Evolutionary conservation across 1,284 basidiomycete species (phyloP), one percentile per base, ranked within the genome.

Genomic region (Pseudozyma tsukubaensis): DNA sequence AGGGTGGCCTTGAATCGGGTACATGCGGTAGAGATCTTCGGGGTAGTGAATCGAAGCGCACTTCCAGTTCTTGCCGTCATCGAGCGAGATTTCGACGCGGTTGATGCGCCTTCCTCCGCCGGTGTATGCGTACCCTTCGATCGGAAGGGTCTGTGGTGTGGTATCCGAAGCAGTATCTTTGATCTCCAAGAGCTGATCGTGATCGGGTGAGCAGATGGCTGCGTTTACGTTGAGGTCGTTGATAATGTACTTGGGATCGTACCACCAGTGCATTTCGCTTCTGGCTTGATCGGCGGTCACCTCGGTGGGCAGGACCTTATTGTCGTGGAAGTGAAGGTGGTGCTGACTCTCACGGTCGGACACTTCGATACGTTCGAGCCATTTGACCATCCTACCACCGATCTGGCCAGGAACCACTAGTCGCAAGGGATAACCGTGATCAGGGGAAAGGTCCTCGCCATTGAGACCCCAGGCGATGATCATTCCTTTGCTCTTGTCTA

Each of bases 361-460:
- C 7, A 91, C 80, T 72, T 89, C 88, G 69, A 91, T 90, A 32
- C 86, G 85, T 43, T 85, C 87, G 34, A 91, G 84, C 90, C 90
- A 91, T 84, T 91, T 88, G 56, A 81, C 82, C 66, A 78, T 85
- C 18, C 81, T 44, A 47, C 89, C 90, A 24, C 90, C 90, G 57
- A 91, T 90, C 67, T 89, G 88, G n/a, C 89, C 89, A 1, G 90
- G 90, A 2, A 91, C 86, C 62, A 91, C 86, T 3, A 91, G 81
- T 11, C 90, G 86, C 18, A 91, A 77, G 0, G 90, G 90, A 72
- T 87, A 90, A 3, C 90, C 90, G 74, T 91, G 90, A 75, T 91
- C 90, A 0, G 90, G 89, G 42, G 88, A 87, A 13, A 81, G 58
- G 14, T 65, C 58, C 44, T 81, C 77, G 6, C 81, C 79, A 65